Percentiles rank a stretch among this genome's conserved stretches.
These are phyloP conservation scores for Leucosporidium creatinivorum DNA, from an alignment of 768 basidiomycete species.

Conservation along the genomic window DNA sequence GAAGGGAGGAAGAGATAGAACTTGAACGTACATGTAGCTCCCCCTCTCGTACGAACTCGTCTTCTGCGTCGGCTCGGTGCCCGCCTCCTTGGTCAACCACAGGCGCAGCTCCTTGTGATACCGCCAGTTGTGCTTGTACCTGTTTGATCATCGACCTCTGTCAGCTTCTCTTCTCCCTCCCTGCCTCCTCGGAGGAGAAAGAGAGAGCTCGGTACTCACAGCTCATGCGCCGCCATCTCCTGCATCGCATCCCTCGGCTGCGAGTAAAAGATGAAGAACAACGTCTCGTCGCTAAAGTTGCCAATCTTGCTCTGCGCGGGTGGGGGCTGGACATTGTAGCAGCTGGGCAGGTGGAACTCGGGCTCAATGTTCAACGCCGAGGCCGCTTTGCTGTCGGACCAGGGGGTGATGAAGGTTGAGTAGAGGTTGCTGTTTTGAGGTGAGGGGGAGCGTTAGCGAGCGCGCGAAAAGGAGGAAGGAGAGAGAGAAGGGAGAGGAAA, in stretches of 20 bases:
- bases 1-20: not conserved
- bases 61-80: conserved; percentile 48
- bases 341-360: conserved; percentile 79
- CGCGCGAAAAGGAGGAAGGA: not conserved
- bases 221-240: conserved; percentile 87
- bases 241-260: conserved; percentile 85
- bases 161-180: not conserved
- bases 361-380: conserved; percentile 81
- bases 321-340: conserved; percentile 86
- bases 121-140: conserved; percentile 90
- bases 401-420: conserved; percentile 87
- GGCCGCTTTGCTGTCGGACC: conserved; percentile 70
- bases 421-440: conserved; percentile 31
- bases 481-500: not conserved
- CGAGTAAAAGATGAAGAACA: conserved; percentile 98
- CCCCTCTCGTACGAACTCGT: conserved; percentile 65
- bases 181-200: not conserved
- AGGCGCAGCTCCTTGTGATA: conserved; percentile 86
- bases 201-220: conserved; percentile 54
- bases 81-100: conserved; percentile 83
- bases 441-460: not conserved
- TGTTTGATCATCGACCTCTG: conserved; percentile 39
- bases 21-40: conserved; percentile 79
- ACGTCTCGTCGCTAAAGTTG: conserved; percentile 87
- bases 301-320: conserved; percentile 71